Evolutionary conservation across 768 basidiomycete genomes (phyloP).

Genomic region (Suillus cothurnatus): DNA sequence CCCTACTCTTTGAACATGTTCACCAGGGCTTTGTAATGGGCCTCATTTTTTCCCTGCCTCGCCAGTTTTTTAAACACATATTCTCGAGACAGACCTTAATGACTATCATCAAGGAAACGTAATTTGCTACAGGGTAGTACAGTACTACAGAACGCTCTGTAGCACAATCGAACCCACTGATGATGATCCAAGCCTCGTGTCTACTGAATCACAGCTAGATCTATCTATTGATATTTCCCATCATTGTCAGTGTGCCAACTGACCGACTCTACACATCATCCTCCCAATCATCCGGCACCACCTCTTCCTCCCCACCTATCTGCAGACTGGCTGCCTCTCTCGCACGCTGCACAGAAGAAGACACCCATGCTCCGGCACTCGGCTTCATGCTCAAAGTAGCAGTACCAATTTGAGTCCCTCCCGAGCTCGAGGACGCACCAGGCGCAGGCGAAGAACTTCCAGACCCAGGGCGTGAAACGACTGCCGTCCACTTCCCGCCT

Average conservation of each 20-base stretch:
- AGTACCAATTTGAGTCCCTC: constrained; percentile 2
- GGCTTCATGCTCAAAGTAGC: constrained; percentile 4
- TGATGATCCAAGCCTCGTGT: not conserved
- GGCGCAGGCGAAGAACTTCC: constrained; percentile 4
- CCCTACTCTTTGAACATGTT: too few species aligned
- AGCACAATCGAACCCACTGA: too few species aligned
- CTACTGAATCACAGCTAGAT: not conserved
- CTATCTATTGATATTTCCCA: not conserved
- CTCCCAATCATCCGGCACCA: constrained; percentile 59
- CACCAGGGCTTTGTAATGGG: not conserved
- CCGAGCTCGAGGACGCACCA: not conserved
- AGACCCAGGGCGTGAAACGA: constrained; percentile 19
- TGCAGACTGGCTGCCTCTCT: constrained; percentile 4
- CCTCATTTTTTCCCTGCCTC: too few species aligned
- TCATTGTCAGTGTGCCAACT: not conserved
- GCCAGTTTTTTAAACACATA: too few species aligned
- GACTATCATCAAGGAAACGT: too few species aligned
- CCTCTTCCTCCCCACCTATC: constrained; percentile 10
- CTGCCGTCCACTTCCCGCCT: constrained; percentile 21
- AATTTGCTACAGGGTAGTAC: too few species aligned
- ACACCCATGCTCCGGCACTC: constrained; percentile 21
- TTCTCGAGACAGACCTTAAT: not conserved
- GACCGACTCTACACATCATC: constrained; percentile 41
- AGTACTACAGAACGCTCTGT: too few species aligned
- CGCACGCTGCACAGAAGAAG: constrained; percentile 21